These are phyloP conservation scores for Penicilliopsis zonata DNA, from an alignment of 495 filamentous ascomycete species.

Conservation along the genomic window DNA sequence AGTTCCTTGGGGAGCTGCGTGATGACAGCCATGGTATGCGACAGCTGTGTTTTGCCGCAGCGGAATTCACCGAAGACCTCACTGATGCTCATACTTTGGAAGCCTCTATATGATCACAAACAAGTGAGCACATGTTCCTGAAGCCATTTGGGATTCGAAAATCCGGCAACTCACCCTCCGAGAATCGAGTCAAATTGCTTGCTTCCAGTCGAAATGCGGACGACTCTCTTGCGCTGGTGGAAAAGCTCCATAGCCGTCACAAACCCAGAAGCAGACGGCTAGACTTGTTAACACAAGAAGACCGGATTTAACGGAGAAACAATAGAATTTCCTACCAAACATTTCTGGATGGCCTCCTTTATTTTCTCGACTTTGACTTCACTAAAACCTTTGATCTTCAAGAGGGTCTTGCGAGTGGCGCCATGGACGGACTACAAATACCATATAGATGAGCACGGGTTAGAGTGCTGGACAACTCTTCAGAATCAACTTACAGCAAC, in stretches of 20 bases:
- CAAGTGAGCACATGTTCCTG: neutral
- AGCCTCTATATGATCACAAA: slow-evolving; percentile 37
- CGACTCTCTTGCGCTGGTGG: slow-evolving; percentile 54
- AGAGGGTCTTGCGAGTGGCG: slow-evolving; percentile 50
- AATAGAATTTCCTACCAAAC: slow-evolving; percentile 37
- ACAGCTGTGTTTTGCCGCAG: slow-evolving; percentile 65
- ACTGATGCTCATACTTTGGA: slow-evolving; percentile 71
- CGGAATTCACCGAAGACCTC: slow-evolving; percentile 66
- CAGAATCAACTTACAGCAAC: slow-evolving; percentile 39
- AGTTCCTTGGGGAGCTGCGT: slow-evolving; percentile 47
- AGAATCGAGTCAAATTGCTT: slow-evolving; percentile 67
- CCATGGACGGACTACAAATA: slow-evolving; percentile 46
- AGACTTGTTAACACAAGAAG: slow-evolving; percentile 1
- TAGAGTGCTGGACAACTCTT: neutral
- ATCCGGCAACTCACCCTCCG: slow-evolving; percentile 36
- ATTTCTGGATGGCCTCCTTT: slow-evolving; percentile 65
- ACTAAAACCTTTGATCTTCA: slow-evolving; percentile 72
- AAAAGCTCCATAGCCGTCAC: slow-evolving; percentile 63
- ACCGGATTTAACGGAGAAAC: neutral
- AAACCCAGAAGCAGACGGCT: slow-evolving; percentile 60
- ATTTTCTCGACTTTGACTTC: slow-evolving; percentile 75
- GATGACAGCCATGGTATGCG: slow-evolving; percentile 58
- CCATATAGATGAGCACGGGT: neutral
- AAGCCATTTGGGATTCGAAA: neutral
- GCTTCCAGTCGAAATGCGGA: slow-evolving; percentile 61